Conservation (phyloP, 2,329 filamentous ascomycete genomes). For the Ophiocordyceps camponoti-leonardi region DNA sequence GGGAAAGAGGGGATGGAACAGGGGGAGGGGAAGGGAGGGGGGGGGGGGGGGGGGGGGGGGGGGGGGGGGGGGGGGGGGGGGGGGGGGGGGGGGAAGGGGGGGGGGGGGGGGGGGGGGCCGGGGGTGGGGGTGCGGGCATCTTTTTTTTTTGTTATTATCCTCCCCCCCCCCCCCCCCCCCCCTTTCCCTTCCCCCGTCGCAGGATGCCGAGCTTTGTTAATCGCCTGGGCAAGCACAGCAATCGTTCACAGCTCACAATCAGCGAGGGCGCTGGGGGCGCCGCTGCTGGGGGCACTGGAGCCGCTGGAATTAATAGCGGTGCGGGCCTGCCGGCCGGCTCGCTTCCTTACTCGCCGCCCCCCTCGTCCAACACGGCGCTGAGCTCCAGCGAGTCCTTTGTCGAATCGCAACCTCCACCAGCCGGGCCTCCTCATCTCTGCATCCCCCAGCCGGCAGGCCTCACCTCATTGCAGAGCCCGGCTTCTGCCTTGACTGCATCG, state of each 20-base stretch:
- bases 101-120: too few species aligned
- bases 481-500: slow-evolving; percentile 5
- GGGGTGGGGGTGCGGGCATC: too few species aligned
- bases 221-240: slow-evolving; percentile 37
- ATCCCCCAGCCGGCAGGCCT: slow-evolving; percentile 11
- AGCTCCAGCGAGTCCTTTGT: slow-evolving; percentile 31
- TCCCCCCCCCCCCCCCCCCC: too few species aligned
- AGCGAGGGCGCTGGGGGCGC: slow-evolving; percentile 17
- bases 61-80: too few species aligned
- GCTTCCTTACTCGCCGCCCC: slow-evolving; percentile 2
- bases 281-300: background rate
- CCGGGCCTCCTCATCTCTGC: slow-evolving; percentile 11
- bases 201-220: slow-evolving; percentile 36
- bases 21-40: too few species aligned
- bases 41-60: too few species aligned
- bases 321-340: slow-evolving; percentile 12
- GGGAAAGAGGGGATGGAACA: too few species aligned
- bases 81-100: too few species aligned
- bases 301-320: slow-evolving; percentile 1
- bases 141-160: too few species aligned
- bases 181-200: background rate
- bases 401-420: slow-evolving; percentile 5
- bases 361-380: slow-evolving; percentile 14
- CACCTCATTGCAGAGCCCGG: slow-evolving; percentile 14
- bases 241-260: slow-evolving; percentile 38